Evolutionary conservation across 352 stramenopile genomes (phyloP), one percentile per base, ranked within the genome.

Genomic region (Aphanomyces cochlioides): DNA sequence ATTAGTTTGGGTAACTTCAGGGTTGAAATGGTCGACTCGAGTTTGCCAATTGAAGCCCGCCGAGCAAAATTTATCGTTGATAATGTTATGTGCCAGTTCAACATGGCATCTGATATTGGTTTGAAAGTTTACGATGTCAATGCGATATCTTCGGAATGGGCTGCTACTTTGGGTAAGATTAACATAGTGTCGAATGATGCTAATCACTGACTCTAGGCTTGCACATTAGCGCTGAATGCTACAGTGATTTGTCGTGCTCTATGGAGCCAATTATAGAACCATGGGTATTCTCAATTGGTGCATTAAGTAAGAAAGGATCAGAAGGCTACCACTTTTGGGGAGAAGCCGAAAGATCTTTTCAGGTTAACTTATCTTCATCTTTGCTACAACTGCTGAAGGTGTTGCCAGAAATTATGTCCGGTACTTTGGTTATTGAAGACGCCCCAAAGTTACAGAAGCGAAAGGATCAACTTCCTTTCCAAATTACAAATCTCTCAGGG

Each of bases 181-280:
- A n/a, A 19, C n/a, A 2, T 53, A 19, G 13, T 53, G n/a, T n/a
- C 13, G 13, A 36, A 58, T 58, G 50, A 58, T 58, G 13, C n/a
- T 58, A 8, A 19, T 36, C 36, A 12, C 36, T 36, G 2, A 37
- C 8, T 58, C 83, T 90, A 47, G 83, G 84, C 5, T 79, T 89
- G 12, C 83, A 89, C 58, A 72, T 92, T 40, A 77, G 77, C n/a
- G 85, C 84, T 13, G 86, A 83, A 0, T 92, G 82, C 71, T 90
- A 84, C 70, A 89, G 75, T 57, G 84, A 92, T 5, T 65, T 87
- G n/a, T 82, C 77, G 17, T 77, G 78, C n/a, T 75, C 83, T 7
- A 90, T 92, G 84, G 84, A 92, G 61, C 76, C 80, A 41, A 81
- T 89, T 38, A 82, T 92, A 53, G 84, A 92, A 64, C 84, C 82